Percentiles rank a stretch among this genome's conserved stretches.
These are phyloP conservation scores for Aspergillus luchuensis DNA, from an alignment of 2,329 filamentous ascomycete genomes.

Conservation along the genomic window DNA sequence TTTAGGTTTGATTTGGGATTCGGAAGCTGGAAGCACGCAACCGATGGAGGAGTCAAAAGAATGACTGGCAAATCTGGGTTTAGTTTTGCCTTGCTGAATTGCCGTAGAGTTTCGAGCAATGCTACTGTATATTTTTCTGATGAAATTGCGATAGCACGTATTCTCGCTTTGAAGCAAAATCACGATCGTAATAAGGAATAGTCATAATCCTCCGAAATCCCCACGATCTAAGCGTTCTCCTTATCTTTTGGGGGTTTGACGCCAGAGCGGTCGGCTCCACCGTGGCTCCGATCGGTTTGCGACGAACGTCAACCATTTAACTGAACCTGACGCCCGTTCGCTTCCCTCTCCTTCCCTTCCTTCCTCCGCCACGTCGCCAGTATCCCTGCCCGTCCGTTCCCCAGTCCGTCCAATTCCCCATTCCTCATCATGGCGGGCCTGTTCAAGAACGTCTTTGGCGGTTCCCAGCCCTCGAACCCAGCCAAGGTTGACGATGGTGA, in stretches of 20 bases:
- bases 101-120: constrained; percentile 1
- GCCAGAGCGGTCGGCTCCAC: constrained; percentile 21
- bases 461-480: constrained; percentile 33
- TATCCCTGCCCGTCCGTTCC: constrained; percentile 8
- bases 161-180: too few species aligned
- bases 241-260: constrained; percentile 12
- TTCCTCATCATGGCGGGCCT: constrained; percentile 39
- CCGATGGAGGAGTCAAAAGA: background rate
- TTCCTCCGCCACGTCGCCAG: constrained; percentile 25
- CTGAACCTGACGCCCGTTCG: constrained; percentile 8
- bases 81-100: background rate
- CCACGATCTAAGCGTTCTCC: constrained; percentile 8
- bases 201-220: constrained; percentile 3
- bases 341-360: constrained; percentile 16
- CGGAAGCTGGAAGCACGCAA: constrained; percentile 3
- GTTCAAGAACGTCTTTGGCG: constrained; percentile 44
- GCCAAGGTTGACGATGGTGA: constrained; percentile 41
- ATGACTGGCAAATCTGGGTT: background rate
- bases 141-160: background rate
- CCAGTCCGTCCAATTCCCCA: constrained; percentile 18
- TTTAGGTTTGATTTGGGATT: constrained; percentile 10
- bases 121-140: background rate
- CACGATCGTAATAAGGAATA: background rate
- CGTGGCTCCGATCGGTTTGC: constrained; percentile 22
- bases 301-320: constrained; percentile 28